Evolutionary conservation across 1,139 yeast species (phyloP).

Genomic region (Yamadazyma dushanensis): DNA sequence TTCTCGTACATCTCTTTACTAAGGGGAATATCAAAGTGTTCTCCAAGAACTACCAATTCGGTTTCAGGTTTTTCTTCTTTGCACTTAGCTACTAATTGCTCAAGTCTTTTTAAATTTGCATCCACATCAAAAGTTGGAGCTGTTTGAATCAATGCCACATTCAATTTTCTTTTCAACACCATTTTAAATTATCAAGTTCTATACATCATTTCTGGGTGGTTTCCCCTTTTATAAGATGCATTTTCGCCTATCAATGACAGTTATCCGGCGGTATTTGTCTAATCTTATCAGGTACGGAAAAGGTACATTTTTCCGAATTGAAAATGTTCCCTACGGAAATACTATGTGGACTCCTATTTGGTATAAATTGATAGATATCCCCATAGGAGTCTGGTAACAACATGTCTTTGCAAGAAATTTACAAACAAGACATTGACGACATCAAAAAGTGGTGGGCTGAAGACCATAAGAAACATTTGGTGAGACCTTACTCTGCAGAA

Average conservation of each 20-base stretch:
- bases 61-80: slow-evolving; percentile 42
- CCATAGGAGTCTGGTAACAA: too few species aligned
- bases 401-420: slow-evolving; percentile 10
- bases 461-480: slow-evolving; percentile 48
- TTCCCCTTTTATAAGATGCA: slow-evolving; percentile 1
- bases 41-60: slow-evolving; percentile 22
- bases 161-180: slow-evolving; percentile 24
- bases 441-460: slow-evolving; percentile 47
- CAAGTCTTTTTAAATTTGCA: slow-evolving; percentile 55
- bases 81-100: slow-evolving; percentile 49
- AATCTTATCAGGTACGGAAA: too few species aligned
- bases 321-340: too few species aligned
- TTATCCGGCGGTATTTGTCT: too few species aligned
- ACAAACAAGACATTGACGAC: slow-evolving; percentile 12
- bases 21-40: slow-evolving; percentile 21
- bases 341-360: too few species aligned
- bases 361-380: too few species aligned
- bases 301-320: too few species aligned
- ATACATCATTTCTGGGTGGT: not conserved
- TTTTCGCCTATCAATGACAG: too few species aligned
- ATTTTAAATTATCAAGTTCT: slow-evolving; percentile 2
- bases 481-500: slow-evolving; percentile 53
- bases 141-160: slow-evolving; percentile 74
- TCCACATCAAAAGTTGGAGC: slow-evolving; percentile 64
- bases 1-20: slow-evolving; percentile 19